Percentiles rank a stretch among this genome's conserved stretches.
Conservation (phyloP, 2,329 filamentous ascomycete species). For the Calycina marina region DNA sequence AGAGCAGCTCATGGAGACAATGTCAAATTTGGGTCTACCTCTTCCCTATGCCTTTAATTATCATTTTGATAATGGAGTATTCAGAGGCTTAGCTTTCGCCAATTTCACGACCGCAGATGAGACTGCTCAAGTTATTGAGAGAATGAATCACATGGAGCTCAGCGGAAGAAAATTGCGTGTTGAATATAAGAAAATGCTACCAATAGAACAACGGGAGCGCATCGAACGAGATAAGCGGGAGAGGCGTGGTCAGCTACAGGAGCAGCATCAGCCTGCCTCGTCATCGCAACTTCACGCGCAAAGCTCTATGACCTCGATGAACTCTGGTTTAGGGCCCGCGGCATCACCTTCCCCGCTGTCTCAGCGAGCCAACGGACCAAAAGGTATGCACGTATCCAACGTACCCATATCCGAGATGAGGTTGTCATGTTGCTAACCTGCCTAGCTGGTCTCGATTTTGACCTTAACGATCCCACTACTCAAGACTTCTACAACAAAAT, state of each 20-base stretch:
- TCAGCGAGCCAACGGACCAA: slow-evolving; percentile 12
- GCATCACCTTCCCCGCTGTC: slow-evolving; percentile 22
- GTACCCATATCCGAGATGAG: too few species aligned
- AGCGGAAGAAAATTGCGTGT: slow-evolving; percentile 89
- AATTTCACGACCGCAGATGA: slow-evolving; percentile 96
- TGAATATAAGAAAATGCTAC: slow-evolving; percentile 99
- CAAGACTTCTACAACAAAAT: slow-evolving; percentile 84
- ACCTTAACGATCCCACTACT: slow-evolving; percentile 81
- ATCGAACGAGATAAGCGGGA: slow-evolving; percentile 97
- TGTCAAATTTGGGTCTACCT: slow-evolving; percentile 87
- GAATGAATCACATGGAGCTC: slow-evolving; percentile 90
- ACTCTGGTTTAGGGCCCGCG: slow-evolving; percentile 39
- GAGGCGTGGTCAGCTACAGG: slow-evolving; percentile 86
- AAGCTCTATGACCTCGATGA: slow-evolving; percentile 61
- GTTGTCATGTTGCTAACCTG: slow-evolving; percentile 4
- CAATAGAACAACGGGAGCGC: slow-evolving; percentile 80
- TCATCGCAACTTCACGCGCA: slow-evolving; percentile 53
- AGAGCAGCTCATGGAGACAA: slow-evolving; percentile 81
- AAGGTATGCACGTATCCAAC: not conserved
- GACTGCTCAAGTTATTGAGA: slow-evolving; percentile 80
- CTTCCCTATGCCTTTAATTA: slow-evolving; percentile 99
- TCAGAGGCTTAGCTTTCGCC: slow-evolving; percentile 88
- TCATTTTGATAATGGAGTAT: slow-evolving; percentile 96
- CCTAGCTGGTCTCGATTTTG: slow-evolving; percentile 36
- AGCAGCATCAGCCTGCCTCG: slow-evolving; percentile 71